phyloP scores from a whole-genome alignment of 2,329 filamentous ascomycete species.

The Penicillium thymicola region DNA sequence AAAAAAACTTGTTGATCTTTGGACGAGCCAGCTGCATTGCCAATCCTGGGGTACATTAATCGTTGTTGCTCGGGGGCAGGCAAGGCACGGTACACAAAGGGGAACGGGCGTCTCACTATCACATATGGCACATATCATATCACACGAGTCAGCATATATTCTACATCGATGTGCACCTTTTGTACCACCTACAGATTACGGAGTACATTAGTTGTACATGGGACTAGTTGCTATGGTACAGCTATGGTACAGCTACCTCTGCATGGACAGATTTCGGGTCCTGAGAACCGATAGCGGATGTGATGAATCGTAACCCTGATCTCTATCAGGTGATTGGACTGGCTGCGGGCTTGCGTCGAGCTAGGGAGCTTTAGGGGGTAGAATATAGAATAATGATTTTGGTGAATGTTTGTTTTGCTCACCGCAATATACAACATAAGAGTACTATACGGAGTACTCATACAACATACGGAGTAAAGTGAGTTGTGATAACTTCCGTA shows the following conservation, averaged over 20 bases:
- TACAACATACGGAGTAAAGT: neutral
- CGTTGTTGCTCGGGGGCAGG: neutral
- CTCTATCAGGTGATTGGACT: slow-evolving; percentile 8
- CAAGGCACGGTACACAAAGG: slow-evolving; percentile 3
- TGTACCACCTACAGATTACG: neutral
- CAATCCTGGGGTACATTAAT: slow-evolving; percentile 23
- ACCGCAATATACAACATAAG: neutral
- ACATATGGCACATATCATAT: slow-evolving; percentile 3
- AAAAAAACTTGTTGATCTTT: neutral
- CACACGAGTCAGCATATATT: neutral
- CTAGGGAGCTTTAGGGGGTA: neutral
- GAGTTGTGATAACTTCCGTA: neutral
- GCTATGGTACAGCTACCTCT: neutral
- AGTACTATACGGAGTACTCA: no score
- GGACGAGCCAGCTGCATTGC: slow-evolving; percentile 13
- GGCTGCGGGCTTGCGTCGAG: slow-evolving; percentile 1
- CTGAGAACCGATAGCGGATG: slow-evolving; percentile 5
- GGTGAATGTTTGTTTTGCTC: neutral
- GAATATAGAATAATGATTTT: neutral
- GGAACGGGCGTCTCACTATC: slow-evolving; percentile 1
- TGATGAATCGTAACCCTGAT: slow-evolving; percentile 6
- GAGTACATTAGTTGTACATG: slow-evolving; percentile 4
- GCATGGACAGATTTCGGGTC: neutral
- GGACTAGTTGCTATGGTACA: slow-evolving; percentile 2
- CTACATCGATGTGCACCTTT: neutral